phyloP scores from a whole-genome alignment of 75 land plant species.

The Pseudotsuga menziesii region DNA sequence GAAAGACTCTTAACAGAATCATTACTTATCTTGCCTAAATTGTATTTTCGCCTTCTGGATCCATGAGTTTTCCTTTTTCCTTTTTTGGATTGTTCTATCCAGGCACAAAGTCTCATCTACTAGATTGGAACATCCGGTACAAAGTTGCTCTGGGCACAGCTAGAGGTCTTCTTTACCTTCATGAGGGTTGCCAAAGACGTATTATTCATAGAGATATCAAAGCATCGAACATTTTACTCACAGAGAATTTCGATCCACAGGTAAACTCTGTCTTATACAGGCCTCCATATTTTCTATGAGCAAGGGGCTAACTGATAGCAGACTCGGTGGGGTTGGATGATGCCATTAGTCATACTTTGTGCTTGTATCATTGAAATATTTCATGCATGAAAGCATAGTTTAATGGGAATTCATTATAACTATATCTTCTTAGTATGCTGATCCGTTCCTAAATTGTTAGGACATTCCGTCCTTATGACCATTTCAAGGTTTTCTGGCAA shows the following conservation, averaged over 20 bases:
- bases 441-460: too few species aligned
- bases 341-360: too few species aligned
- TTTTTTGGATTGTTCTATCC: background rate
- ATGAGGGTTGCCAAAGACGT: conserved; percentile 71
- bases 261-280: conserved; percentile 17
- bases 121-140: conserved; percentile 43
- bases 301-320: too few species aligned
- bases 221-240: conserved; percentile 81
- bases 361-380: too few species aligned
- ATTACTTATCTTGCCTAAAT: background rate
- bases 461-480: too few species aligned
- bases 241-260: conserved; percentile 80
- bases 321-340: too few species aligned
- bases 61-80: background rate
- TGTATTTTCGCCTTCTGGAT: too few species aligned
- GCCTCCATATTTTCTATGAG: too few species aligned
- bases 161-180: conserved; percentile 72
- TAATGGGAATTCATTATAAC: too few species aligned
- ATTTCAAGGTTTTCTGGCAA: too few species aligned
- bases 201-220: conserved; percentile 94
- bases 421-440: too few species aligned
- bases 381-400: too few species aligned
- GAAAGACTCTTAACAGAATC: background rate
- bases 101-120: conserved; percentile 12
- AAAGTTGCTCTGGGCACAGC: conserved; percentile 64